A percentile compares a stretch with the other conserved stretches of the same genome.
Conservation (phyloP, 495 filamentous ascomycete genomes). For the Barbatosphaeria neglecta region DNA sequence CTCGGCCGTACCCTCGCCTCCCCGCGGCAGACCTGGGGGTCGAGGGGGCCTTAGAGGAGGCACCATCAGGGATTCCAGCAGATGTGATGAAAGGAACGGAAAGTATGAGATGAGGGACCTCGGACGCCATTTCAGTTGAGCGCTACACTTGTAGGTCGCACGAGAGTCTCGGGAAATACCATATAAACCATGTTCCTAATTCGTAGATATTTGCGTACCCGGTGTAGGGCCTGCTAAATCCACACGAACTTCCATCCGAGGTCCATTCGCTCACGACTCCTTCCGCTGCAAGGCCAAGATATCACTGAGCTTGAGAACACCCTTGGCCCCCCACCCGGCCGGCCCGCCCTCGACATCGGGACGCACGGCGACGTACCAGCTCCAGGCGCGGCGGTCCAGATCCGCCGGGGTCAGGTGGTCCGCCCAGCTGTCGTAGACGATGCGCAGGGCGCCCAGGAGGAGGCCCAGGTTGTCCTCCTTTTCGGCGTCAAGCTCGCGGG, state of each 20-base stretch:
- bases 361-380: conserved; percentile 65
- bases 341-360: conserved; percentile 61
- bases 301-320: conserved; percentile 48
- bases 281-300: conserved; percentile 52
- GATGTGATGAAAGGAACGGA: too few relatives aligned
- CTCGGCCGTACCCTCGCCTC: neutral
- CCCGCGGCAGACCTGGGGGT: neutral
- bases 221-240: neutral
- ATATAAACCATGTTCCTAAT: too few relatives aligned
- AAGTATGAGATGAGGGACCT: too few relatives aligned
- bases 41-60: too few relatives aligned
- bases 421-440: conserved; percentile 61
- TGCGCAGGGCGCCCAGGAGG: conserved; percentile 53
- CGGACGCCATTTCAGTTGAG: too few relatives aligned
- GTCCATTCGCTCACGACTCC: conserved; percentile 1
- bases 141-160: too few relatives aligned
- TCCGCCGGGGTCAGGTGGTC: conserved; percentile 43
- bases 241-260: neutral
- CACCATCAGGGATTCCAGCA: too few relatives aligned
- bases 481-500: conserved; percentile 34
- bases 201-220: neutral
- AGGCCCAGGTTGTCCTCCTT: conserved; percentile 55
- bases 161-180: too few relatives aligned
- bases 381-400: conserved; percentile 64
- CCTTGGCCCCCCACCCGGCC: conserved; percentile 74